These are phyloP conservation scores for Botrytis elliptica DNA, from an alignment of 2,329 filamentous ascomycete species.

Conservation along the genomic window DNA sequence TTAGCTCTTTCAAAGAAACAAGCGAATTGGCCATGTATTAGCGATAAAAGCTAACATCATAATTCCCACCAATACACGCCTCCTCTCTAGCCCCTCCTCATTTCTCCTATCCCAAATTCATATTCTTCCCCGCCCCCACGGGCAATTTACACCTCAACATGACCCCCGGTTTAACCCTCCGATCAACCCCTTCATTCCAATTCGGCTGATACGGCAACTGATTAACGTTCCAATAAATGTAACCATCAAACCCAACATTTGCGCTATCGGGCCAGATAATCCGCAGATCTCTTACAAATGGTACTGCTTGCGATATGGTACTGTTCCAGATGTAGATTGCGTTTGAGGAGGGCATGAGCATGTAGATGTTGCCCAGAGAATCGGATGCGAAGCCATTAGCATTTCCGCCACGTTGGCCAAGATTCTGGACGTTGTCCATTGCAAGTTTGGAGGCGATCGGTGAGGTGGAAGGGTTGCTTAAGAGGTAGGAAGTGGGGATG, in stretches of 20 bases:
- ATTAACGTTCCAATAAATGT: constrained; percentile 50
- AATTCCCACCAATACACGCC: background rate
- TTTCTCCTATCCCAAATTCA: constrained; percentile 19
- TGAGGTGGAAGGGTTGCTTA: constrained; percentile 36
- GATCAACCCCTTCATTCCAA: constrained; percentile 48
- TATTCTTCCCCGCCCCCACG: constrained; percentile 39
- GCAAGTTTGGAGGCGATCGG: constrained; percentile 43
- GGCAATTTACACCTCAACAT: constrained; percentile 46
- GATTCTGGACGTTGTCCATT: constrained; percentile 46
- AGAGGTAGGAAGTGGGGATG: constrained; percentile 42
- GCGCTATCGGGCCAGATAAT: constrained; percentile 47
- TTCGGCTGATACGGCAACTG: constrained; percentile 49
- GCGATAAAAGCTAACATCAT: too few species aligned
- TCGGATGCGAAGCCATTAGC: constrained; percentile 48
- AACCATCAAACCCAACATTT: constrained; percentile 45
- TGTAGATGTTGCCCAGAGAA: constrained; percentile 45
- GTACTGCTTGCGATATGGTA: constrained; percentile 39
- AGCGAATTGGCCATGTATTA: background rate
- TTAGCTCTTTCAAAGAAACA: background rate
- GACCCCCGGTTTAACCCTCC: constrained; percentile 45
- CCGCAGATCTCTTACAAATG: constrained; percentile 44
- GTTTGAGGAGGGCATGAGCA: constrained; percentile 48
- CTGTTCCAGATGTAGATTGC: constrained; percentile 47
- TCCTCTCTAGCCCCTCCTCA: background rate
- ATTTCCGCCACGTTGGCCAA: constrained; percentile 47